These are phyloP conservation scores for Rutidosis leptorrhynchoides DNA, from an alignment of 129 eudicot genomes.

Conservation along the genomic window DNA sequence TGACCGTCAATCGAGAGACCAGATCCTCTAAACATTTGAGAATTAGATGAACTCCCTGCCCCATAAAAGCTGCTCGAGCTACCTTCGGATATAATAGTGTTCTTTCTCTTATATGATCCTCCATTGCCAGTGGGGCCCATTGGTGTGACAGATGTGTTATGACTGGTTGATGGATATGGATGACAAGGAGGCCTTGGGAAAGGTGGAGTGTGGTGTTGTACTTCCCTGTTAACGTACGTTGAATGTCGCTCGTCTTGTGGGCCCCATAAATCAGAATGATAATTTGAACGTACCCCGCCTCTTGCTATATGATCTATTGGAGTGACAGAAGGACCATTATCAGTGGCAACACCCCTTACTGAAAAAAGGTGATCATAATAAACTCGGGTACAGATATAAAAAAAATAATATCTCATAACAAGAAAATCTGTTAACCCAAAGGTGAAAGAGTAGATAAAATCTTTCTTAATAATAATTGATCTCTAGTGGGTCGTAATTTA, in stretches of 20 bases:
- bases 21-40: conserved; percentile 27
- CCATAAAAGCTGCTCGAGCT: conserved; percentile 28
- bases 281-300: conserved; percentile 24
- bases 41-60: conserved; percentile 38
- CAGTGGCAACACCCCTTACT: conserved; percentile 30
- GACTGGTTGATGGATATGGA: conserved; percentile 24
- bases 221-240: conserved; percentile 27
- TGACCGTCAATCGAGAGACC: conserved; percentile 19
- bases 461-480: neutral
- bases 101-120: conserved; percentile 34
- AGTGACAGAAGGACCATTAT: conserved; percentile 17
- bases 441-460: neutral
- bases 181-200: conserved; percentile 15
- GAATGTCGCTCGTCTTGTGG: conserved; percentile 26
- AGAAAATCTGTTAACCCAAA: neutral
- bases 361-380: conserved; percentile 3
- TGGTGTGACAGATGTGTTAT: conserved; percentile 27
- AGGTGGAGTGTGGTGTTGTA: conserved; percentile 25
- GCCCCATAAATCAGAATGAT: conserved; percentile 19
- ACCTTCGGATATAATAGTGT: conserved; percentile 18
- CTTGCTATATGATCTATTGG: conserved; percentile 20
- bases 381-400: neutral
- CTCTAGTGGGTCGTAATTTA: neutral
- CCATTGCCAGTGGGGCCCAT: conserved; percentile 8
- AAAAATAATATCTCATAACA: neutral